These are phyloP conservation scores for Sphaerulina musiva DNA, from an alignment of 2,329 filamentous ascomycete species.

Conservation along the genomic window DNA sequence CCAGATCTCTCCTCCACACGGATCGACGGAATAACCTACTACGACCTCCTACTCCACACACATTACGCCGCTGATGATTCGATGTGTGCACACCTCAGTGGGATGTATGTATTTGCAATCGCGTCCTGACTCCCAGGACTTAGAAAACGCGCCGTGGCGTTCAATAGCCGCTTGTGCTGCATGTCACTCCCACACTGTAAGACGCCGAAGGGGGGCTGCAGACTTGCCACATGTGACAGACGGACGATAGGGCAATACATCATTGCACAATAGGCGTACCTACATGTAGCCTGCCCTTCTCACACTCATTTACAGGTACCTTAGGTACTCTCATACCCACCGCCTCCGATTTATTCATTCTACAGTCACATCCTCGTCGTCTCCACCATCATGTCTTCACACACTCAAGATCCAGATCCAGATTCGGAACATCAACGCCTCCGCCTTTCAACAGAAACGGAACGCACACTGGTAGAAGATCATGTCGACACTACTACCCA, in stretches of 20 bases:
- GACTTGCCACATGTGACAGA: neutral
- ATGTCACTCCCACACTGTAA: neutral
- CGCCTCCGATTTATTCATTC: neutral
- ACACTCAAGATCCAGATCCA: neutral
- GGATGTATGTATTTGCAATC: neutral
- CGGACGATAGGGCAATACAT: neutral
- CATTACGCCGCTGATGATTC: neutral
- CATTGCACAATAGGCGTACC: neutral
- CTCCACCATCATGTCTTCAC: neutral
- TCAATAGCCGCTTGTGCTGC: neutral
- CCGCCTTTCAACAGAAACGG: constrained; percentile 5
- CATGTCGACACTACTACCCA: neutral
- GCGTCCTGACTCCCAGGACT: neutral
- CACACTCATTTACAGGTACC: neutral
- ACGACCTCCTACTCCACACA: no score
- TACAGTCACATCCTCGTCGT: neutral
- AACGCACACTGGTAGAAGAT: constrained; percentile 1
- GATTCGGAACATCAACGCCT: neutral
- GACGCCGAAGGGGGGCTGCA: neutral
- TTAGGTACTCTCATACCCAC: neutral
- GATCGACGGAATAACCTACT: no score
- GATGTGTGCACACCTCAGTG: neutral
- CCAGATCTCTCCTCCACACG: no score
- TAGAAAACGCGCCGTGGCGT: neutral
- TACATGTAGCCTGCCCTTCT: neutral